Conservation (phyloP, 108 stramenopile species). For the Cyclotella sp. region DNA sequence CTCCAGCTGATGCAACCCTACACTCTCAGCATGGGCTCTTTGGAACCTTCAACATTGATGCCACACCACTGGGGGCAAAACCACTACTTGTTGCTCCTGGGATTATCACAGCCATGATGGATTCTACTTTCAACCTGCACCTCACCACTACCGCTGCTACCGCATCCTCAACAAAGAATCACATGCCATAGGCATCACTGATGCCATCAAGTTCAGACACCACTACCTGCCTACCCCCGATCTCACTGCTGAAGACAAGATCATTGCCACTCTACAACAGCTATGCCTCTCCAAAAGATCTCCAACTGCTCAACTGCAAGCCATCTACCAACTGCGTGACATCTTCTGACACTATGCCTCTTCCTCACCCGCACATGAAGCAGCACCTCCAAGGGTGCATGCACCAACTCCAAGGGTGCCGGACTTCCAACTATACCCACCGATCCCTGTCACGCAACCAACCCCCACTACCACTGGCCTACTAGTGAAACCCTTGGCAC, state of each 20-base stretch:
- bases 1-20: neutral
- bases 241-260: neutral
- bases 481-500: neutral
- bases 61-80: no score
- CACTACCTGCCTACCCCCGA: neutral
- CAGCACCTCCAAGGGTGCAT: neutral
- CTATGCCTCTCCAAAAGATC: neutral
- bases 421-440: no score
- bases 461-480: neutral
- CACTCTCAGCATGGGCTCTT: neutral
- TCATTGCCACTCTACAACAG: neutral
- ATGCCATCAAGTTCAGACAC: slow-evolving; percentile 1
- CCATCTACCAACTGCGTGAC: neutral
- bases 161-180: neutral
- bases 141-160: neutral
- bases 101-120: no score
- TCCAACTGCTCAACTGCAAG: neutral
- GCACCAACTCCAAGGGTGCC: neutral
- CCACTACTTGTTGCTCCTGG: no score
- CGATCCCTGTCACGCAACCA: neutral
- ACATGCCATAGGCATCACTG: neutral
- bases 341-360: neutral
- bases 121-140: no score
- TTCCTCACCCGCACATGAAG: neutral
- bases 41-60: neutral